Evolutionary conservation across 495 filamentous ascomycete genomes (phyloP).

Genomic region (Chaetomium cochliodes): DNA sequence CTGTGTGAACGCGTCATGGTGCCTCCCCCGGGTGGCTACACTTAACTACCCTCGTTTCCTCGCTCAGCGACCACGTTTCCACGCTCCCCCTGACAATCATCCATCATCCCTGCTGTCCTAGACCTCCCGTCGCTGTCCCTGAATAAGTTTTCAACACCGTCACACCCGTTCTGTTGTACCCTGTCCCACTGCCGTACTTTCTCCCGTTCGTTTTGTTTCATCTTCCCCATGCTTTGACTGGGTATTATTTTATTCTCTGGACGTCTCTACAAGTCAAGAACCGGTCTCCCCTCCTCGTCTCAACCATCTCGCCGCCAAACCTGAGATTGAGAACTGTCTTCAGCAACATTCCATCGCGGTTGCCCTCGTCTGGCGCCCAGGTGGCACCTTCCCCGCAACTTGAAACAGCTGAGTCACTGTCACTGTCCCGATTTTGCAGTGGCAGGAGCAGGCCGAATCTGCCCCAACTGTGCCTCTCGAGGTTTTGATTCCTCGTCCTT

Average conservation of each 20-base stretch:
- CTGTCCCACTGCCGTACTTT: conserved; percentile 15
- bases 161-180: conserved; percentile 3
- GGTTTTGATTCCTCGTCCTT: no score
- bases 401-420: no score
- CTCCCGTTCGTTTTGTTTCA: background rate
- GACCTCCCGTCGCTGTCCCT: background rate
- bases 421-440: no score
- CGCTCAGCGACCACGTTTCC: background rate
- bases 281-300: no score
- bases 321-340: no score
- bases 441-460: no score
- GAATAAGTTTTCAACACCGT: conserved; percentile 1
- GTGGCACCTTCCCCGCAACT: no score
- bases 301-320: no score
- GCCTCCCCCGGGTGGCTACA: background rate
- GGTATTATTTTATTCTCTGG: background rate
- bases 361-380: no score
- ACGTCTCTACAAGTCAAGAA: background rate
- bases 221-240: background rate
- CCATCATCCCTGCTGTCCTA: background rate
- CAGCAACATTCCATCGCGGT: no score
- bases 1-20: conserved; percentile 5
- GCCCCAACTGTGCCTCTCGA: no score
- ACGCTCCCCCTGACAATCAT: conserved; percentile 5
- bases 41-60: background rate